Percentiles rank a stretch among this genome's conserved stretches.
phyloP scores from a whole-genome alignment of 108 stramenopile genomes.

The Asterionellopsis glacialis region DNA sequence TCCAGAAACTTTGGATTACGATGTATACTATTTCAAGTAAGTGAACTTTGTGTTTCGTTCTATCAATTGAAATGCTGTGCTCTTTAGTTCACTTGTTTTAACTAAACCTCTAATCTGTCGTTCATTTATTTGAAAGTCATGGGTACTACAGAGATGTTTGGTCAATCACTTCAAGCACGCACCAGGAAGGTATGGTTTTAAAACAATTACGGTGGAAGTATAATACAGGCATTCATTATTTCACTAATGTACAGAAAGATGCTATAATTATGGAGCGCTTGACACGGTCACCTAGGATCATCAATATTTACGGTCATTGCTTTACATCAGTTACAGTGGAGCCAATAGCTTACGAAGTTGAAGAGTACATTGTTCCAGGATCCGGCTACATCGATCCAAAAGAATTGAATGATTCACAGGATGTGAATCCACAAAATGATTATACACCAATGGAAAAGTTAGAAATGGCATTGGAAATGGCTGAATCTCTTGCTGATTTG shows the following conservation, averaged over 20 bases:
- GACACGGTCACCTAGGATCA: conserved; percentile 24
- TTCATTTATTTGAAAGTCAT: conserved; percentile 23
- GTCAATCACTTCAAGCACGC: conserved; percentile 31
- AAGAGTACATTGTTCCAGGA: conserved; percentile 28
- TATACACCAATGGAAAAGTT: conserved; percentile 51
- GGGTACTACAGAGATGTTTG: conserved; percentile 71
- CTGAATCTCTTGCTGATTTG: conserved; percentile 65
- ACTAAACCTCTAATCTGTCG: conserved; percentile 5
- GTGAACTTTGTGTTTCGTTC: neutral
- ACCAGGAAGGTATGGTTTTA: conserved; percentile 27
- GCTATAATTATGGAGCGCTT: conserved; percentile 47
- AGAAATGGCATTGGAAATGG: conserved; percentile 50
- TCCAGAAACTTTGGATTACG: neutral
- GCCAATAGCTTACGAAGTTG: conserved; percentile 40
- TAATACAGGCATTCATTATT: neutral
- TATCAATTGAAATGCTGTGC: too few species aligned
- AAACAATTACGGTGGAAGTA: conserved; percentile 41
- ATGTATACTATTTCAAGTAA: neutral
- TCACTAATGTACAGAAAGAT: conserved; percentile 27
- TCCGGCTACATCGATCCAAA: conserved; percentile 15
- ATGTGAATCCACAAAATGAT: conserved; percentile 40
- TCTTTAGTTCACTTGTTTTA: too few species aligned
- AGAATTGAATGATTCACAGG: conserved; percentile 11
- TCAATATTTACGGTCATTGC: conserved; percentile 42
- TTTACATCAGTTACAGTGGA: conserved; percentile 33